A percentile compares a stretch with the other conserved stretches of the same genome.
Conservation (phyloP, 2,329 filamentous ascomycete species). For the Botrytis aclada region DNA sequence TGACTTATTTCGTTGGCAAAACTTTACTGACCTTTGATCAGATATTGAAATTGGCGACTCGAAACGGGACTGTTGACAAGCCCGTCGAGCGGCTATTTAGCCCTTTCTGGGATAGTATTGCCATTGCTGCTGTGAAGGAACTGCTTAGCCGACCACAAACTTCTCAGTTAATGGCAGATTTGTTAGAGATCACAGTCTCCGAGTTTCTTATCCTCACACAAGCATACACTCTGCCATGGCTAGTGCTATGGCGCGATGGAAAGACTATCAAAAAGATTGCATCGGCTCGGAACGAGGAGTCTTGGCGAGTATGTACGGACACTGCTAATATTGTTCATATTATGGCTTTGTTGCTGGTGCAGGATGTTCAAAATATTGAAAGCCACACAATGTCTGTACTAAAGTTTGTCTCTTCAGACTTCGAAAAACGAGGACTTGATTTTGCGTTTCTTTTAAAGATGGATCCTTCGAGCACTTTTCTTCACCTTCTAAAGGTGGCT, state of each 20-base stretch:
- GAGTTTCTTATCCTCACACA: slow-evolving; percentile 76
- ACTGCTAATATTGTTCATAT: slow-evolving; percentile 55
- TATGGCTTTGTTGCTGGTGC: slow-evolving; percentile 56
- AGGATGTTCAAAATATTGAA: slow-evolving; percentile 57
- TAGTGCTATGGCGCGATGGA: slow-evolving; percentile 73
- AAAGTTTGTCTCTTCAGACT: slow-evolving; percentile 64
- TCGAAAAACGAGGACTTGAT: slow-evolving; percentile 56
- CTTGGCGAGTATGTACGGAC: slow-evolving; percentile 55
- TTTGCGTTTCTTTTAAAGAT: slow-evolving; percentile 64
- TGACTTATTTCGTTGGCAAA: neutral
- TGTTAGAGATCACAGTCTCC: slow-evolving; percentile 72
- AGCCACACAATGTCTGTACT: slow-evolving; percentile 66
- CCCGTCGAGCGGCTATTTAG: slow-evolving; percentile 69
- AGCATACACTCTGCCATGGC: slow-evolving; percentile 76
- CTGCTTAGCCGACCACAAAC: slow-evolving; percentile 78
- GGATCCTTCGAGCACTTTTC: slow-evolving; percentile 71
- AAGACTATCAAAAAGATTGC: slow-evolving; percentile 82
- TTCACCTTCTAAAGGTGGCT: slow-evolving; percentile 77
- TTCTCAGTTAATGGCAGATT: slow-evolving; percentile 73
- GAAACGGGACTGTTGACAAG: slow-evolving; percentile 57
- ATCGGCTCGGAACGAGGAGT: slow-evolving; percentile 66
- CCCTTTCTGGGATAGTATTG: slow-evolving; percentile 86
- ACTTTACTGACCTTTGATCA: slow-evolving; percentile 33
- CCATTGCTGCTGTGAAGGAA: slow-evolving; percentile 78
- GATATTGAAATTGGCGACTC: slow-evolving; percentile 69